Base-by-base conservation (phyloP, 169 alveolate genomes). In the Plasmodium knowlesi region DNA sequence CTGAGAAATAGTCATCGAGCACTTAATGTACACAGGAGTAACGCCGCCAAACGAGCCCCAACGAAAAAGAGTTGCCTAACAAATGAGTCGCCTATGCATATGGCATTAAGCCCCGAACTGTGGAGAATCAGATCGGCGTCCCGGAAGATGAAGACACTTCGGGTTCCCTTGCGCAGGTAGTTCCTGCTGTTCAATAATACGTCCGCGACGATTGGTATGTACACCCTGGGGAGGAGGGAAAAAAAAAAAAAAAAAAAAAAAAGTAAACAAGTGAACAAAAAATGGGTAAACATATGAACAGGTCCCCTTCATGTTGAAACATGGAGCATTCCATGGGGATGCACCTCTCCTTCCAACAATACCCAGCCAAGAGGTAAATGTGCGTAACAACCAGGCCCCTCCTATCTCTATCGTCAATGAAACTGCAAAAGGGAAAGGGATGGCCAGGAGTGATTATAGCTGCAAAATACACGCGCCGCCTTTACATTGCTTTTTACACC, bases 341-440 rank as follows among this genome's bases (percentile, higher is more conserved):
- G 41, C 43, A 10, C 46, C 28, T 16, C 30, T 25, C 76, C 70
- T n/a, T 67, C 71, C 37, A 25, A 6, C 37, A 70, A 9, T 84
- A 84, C 93, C 93, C 93, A 22, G 93, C 83, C 39, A 84, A 84
- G 74, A 84, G 93, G 41, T 84, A 84, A 46, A 84, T 73, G 43
- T 84, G 93, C 5, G 93, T 84, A n/a, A 84, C 34, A 28, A 84
- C 71, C 3, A 84, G 19, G 43, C 93, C 93, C 28, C 28, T 53
- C 37, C 43, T 50, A 37, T 84, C 93, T 39, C 93, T 16, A 9
- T 84, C 93, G 78, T 84, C 93, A 30, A 50, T 84, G 32, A 72
- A 84, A 4, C 93, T 84, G 80, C 76, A 67, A 67, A 67, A 25
- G 37, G 37, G 37, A 9, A 9, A 61, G 32, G 32, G 10, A n/a